Percentiles rank a stretch among this genome's conserved stretches.
Evolutionary conservation across 768 basidiomycete species (phyloP).

Genomic region (Panaeolus cyanescens): DNA sequence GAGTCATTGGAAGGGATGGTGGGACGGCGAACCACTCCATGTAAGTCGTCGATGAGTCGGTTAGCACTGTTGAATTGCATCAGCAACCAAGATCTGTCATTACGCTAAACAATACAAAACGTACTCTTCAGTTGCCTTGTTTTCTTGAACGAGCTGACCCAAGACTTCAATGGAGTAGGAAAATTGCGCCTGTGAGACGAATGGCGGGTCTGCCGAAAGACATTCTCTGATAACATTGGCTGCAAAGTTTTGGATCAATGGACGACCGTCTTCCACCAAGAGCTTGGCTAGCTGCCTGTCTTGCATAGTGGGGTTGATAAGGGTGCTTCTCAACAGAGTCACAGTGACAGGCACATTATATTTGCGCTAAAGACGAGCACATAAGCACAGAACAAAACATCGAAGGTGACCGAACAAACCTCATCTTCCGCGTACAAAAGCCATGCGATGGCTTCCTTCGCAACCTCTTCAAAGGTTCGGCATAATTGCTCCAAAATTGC

Average conservation of each 20-base stretch:
- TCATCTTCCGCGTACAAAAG: slow-evolving; percentile 95
- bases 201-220: slow-evolving; percentile 76
- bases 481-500: slow-evolving; percentile 88
- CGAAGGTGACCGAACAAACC: slow-evolving; percentile 43
- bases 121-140: slow-evolving; percentile 85
- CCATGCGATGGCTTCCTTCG: slow-evolving; percentile 97
- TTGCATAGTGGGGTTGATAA: slow-evolving; percentile 75
- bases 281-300: slow-evolving; percentile 92
- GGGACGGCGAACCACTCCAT: slow-evolving; percentile 40
- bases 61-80: slow-evolving; percentile 50
- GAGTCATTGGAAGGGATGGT: slow-evolving; percentile 25
- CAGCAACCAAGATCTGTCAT: background rate
- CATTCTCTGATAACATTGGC: slow-evolving; percentile 87
- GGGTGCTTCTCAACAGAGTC: slow-evolving; percentile 80
- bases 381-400: slow-evolving; percentile 3
- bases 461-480: slow-evolving; percentile 86
- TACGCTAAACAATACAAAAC: slow-evolving; percentile 30
- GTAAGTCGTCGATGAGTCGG: slow-evolving; percentile 80
- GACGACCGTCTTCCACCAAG: slow-evolving; percentile 75
- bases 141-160: slow-evolving; percentile 66
- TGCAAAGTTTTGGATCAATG: slow-evolving; percentile 77
- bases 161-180: slow-evolving; percentile 80
- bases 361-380: slow-evolving; percentile 67
- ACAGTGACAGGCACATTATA: slow-evolving; percentile 94
- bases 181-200: slow-evolving; percentile 81